Evolutionary conservation across 2,329 filamentous ascomycete species (phyloP).

Genomic region (Zymoseptoria tritici): DNA sequence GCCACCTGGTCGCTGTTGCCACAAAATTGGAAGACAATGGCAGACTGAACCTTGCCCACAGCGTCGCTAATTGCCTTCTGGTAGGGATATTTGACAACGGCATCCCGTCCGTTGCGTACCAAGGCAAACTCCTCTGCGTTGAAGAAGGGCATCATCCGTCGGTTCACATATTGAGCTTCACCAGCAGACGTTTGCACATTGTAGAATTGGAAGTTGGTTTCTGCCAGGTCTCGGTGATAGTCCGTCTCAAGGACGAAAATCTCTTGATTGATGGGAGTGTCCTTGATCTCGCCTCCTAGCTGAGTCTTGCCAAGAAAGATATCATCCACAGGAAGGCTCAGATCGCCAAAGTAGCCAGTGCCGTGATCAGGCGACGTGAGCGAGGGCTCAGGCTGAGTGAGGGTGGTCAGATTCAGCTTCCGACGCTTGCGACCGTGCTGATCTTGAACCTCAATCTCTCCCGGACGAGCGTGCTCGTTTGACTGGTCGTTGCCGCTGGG

Average conservation of each 20-base stretch:
- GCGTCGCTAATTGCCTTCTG: slow-evolving; percentile 8
- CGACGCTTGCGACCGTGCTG: slow-evolving; percentile 28
- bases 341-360: slow-evolving; percentile 14
- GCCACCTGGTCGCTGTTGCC: slow-evolving; percentile 6
- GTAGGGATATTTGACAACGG: slow-evolving; percentile 28
- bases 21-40: slow-evolving; percentile 22
- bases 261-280: slow-evolving; percentile 4
- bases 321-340: slow-evolving; percentile 23
- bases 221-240: slow-evolving; percentile 8
- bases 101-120: slow-evolving; percentile 15
- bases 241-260: slow-evolving; percentile 9
- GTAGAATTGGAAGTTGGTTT: slow-evolving; percentile 21
- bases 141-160: slow-evolving; percentile 24
- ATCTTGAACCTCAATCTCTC: slow-evolving; percentile 25
- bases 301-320: slow-evolving; percentile 30
- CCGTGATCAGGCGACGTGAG: background rate
- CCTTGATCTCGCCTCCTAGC: slow-evolving; percentile 19
- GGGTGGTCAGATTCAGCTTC: slow-evolving; percentile 21
- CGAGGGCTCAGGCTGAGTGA: background rate
- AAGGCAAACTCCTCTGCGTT: slow-evolving; percentile 9
- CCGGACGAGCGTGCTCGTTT: slow-evolving; percentile 8
- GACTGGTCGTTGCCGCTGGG: slow-evolving; percentile 5
- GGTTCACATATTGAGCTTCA: slow-evolving; percentile 22
- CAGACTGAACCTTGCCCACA: slow-evolving; percentile 21
- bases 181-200: slow-evolving; percentile 11